These are phyloP conservation scores for Podosphaera fusca DNA, from an alignment of 2,329 filamentous ascomycete species.

Conservation along the genomic window DNA sequence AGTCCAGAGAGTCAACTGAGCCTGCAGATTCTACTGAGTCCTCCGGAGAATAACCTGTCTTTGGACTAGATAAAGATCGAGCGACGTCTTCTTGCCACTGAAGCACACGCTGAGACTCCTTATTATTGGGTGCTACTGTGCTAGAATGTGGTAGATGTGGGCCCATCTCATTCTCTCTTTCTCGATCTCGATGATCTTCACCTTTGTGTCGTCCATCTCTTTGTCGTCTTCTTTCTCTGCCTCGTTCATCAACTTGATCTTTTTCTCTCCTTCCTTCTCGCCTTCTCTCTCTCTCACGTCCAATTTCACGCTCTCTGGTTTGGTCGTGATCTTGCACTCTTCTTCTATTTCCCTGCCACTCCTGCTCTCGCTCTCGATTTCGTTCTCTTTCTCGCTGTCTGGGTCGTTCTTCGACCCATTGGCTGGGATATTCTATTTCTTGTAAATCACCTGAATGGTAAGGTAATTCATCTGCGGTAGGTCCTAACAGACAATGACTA, in stretches of 20 bases:
- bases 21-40: neutral
- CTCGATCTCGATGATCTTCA: neutral
- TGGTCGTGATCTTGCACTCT: neutral
- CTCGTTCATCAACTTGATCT: neutral
- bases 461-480: neutral
- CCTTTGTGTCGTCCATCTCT: neutral
- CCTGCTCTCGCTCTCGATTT: neutral
- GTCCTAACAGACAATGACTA: neutral
- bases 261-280: neutral
- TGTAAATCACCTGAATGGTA: neutral
- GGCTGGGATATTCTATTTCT: neutral
- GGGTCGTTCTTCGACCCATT: neutral
- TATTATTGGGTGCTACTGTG: constrained; percentile 1
- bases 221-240: neutral
- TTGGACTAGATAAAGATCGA: constrained; percentile 7
- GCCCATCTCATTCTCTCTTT: neutral
- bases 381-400: neutral
- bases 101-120: constrained; percentile 19
- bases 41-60: neutral
- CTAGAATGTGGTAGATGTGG: too few relatives aligned
- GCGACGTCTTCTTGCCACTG: constrained; percentile 22
- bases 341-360: neutral
- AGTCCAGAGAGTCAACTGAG: neutral
- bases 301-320: neutral
- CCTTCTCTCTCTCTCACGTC: neutral